Percentiles rank a stretch among this genome's conserved stretches.
Conservation (phyloP, 768 basidiomycete genomes). For the Scleroderma bovista region DNA sequence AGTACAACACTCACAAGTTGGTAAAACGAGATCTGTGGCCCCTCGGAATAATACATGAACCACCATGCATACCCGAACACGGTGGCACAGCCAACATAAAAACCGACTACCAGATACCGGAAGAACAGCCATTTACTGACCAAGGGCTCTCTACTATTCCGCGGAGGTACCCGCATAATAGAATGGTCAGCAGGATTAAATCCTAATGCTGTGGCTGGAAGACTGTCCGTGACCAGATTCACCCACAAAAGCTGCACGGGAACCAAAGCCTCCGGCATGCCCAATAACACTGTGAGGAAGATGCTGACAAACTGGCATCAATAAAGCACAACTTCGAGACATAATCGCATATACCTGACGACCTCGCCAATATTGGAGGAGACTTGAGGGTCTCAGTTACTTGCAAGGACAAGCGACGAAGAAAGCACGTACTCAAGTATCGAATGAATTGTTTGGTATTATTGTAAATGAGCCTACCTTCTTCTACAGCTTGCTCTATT, state of each 20-base stretch:
- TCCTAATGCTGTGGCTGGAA: conserved; percentile 94
- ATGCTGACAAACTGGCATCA: conserved; percentile 46
- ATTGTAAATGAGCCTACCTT: conserved; percentile 96
- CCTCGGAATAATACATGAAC: conserved; percentile 88
- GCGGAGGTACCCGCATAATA: conserved; percentile 93
- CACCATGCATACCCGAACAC: conserved; percentile 99
- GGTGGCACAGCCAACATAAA: conserved; percentile 91
- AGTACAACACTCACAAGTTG: conserved; percentile 70
- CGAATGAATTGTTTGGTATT: conserved; percentile 99
- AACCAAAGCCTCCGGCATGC: conserved; percentile 99
- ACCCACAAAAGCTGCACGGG: conserved; percentile 98
- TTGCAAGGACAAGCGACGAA: background rate
- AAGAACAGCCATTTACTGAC: conserved; percentile 93
- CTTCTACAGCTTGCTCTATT: conserved; percentile 94
- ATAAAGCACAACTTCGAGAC: background rate
- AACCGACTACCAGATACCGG: conserved; percentile 89
- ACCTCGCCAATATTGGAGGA: conserved; percentile 98
- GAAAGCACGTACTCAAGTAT: conserved; percentile 73
- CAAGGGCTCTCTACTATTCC: conserved; percentile 86
- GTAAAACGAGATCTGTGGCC: conserved; percentile 90
- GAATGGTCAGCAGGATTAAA: conserved; percentile 97
- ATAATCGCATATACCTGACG: conserved; percentile 48
- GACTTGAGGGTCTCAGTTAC: conserved; percentile 37
- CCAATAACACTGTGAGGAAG: conserved; percentile 93
- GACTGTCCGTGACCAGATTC: conserved; percentile 93